Evolutionary conservation across 176 grass and related monocot genomes (phyloP).

Genomic region (Phragmites australis): DNA sequence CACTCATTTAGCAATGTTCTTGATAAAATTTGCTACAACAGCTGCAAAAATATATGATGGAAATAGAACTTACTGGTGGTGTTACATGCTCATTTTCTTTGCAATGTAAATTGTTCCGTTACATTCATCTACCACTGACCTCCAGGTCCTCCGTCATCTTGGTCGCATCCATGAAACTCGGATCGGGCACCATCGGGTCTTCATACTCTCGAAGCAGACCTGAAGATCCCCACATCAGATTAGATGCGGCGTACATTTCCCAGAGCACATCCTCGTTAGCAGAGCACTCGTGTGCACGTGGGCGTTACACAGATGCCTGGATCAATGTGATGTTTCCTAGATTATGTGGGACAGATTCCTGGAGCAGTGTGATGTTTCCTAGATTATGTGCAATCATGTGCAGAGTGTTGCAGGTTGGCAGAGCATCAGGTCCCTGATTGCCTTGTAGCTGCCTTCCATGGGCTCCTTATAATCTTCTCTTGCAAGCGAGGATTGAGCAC

Average conservation of each 20-base stretch:
- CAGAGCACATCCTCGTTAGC: background rate
- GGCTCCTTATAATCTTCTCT: background rate
- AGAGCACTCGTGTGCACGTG: background rate
- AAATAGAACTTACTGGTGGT: background rate
- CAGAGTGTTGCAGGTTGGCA: background rate
- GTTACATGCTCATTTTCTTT: background rate
- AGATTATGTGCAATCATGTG: background rate
- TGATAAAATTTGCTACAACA: background rate
- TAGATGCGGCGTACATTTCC: background rate
- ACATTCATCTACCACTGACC: slow-evolving; percentile 25
- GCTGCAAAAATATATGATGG: background rate
- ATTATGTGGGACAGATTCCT: too few species aligned
- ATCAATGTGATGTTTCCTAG: background rate
- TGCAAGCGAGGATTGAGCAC: background rate
- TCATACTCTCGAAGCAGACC: slow-evolving; percentile 60
- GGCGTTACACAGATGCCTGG: too few species aligned
- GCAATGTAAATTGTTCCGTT: background rate
- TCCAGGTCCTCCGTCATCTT: slow-evolving; percentile 93
- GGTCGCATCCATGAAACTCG: slow-evolving; percentile 75
- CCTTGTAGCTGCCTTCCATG: background rate
- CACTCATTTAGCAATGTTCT: background rate
- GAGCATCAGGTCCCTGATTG: background rate
- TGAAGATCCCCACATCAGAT: background rate
- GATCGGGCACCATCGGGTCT: slow-evolving; percentile 73
- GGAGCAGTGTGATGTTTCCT: background rate